Evolutionary conservation across 2,329 filamentous ascomycete genomes (phyloP).

Genomic region (Malbranchea zuffiana): DNA sequence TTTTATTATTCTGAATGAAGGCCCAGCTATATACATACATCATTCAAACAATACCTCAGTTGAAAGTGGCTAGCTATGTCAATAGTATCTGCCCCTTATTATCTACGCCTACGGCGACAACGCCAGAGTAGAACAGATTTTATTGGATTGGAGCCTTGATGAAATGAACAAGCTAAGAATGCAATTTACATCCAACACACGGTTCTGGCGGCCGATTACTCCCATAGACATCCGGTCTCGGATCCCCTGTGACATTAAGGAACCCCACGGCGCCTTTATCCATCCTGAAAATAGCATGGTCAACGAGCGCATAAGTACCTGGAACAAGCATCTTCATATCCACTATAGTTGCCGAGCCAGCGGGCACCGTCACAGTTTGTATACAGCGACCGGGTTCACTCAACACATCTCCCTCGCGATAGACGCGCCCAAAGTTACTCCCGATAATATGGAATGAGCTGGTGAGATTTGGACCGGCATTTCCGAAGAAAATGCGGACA

Average conservation of each 20-base stretch:
- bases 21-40: too few species aligned
- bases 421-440: constrained; percentile 22
- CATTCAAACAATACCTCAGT: too few species aligned
- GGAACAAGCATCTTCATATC: constrained; percentile 26
- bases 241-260: constrained; percentile 25
- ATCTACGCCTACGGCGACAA: too few species aligned
- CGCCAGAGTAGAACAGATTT: too few species aligned
- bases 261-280: constrained; percentile 29
- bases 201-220: constrained; percentile 21
- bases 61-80: too few species aligned
- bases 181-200: constrained; percentile 26
- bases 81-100: too few species aligned
- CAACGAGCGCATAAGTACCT: constrained; percentile 26
- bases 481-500: constrained; percentile 29
- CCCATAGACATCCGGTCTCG: constrained; percentile 20
- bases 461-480: constrained; percentile 27
- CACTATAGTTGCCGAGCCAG: constrained; percentile 22
- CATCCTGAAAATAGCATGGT: constrained; percentile 27
- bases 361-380: constrained; percentile 21
- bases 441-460: constrained; percentile 27
- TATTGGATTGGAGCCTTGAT: too few species aligned
- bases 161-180: too few species aligned
- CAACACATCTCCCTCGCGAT: constrained; percentile 25
- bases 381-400: constrained; percentile 22
- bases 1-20: too few species aligned